Conservation (phyloP, 805 yeast species). For the Kodamaea sagamina region DNA sequence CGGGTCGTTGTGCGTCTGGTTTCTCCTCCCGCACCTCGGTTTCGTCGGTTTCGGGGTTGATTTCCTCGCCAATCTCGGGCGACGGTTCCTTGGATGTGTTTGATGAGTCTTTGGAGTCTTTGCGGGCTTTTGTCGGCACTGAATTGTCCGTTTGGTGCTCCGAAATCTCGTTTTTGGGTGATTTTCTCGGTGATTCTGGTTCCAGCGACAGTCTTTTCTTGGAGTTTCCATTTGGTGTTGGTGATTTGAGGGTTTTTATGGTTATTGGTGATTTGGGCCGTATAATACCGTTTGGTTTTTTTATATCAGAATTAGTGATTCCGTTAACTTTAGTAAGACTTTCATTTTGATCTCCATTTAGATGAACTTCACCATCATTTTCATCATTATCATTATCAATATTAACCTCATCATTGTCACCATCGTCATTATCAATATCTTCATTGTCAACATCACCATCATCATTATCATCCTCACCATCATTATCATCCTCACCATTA, state of each 20-base stretch:
- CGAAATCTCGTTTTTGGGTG: not conserved
- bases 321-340: too few relatives aligned
- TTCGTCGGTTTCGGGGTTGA: conserved; percentile 4
- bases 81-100: conserved; percentile 4
- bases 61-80: conserved; percentile 4
- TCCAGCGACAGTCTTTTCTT: too few relatives aligned
- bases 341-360: conserved; percentile 36
- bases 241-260: too few relatives aligned
- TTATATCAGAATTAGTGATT: too few relatives aligned
- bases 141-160: too few relatives aligned
- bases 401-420: conserved; percentile 29
- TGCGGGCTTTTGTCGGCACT: too few relatives aligned
- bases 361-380: too few relatives aligned
- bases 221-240: too few relatives aligned
- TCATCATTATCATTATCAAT: not conserved
- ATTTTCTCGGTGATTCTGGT: not conserved
- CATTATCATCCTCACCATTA: conserved; percentile 9
- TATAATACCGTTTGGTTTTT: too few relatives aligned
- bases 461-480: conserved; percentile 28
- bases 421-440: conserved; percentile 45
- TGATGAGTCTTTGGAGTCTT: conserved; percentile 3
- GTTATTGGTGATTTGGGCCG: too few relatives aligned
- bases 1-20: not conserved
- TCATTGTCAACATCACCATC: conserved; percentile 49
- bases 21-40: not conserved